Base-by-base conservation (phyloP, 2,329 filamentous ascomycete genomes). In the Zelopaecilomyces penicillatus region DNA sequence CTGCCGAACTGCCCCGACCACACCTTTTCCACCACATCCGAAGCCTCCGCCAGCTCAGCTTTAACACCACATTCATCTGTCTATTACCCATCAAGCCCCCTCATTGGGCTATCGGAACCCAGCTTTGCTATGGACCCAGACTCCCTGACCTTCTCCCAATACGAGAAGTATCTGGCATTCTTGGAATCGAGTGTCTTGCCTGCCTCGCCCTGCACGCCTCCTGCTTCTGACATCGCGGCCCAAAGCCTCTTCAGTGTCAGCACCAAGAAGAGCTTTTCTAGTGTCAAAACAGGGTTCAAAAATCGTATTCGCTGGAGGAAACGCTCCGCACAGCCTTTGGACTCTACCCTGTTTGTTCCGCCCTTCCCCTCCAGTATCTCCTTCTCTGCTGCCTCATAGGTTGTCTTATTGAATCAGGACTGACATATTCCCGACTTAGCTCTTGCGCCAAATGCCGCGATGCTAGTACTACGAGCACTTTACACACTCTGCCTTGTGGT, bases 361-460 rank as follows among this genome's bases (percentile, higher is more conserved):
- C 8, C 30, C 19, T 19, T 19, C 6, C 28, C 4, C 7, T 11
- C 28, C 28, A 8, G 10, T 2, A 9, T 4, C 12, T 36, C 9
- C 10, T n/a, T n/a, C 12, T 35, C 30, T 12, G 12, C 4, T 27
- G 31, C 31, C 26, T 31, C 4, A 9, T 4, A 19, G 19, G 19
- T 19, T 12, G 9, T 37, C 5, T 32, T 5, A 19, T 19, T 19
- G 3, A 19, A 19, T 19, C 19, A 19, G 19, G 19, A 19, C 43
- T 41, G 41, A 46, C 11, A 32, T 46, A 19, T 6, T 9, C 37
- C 30, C 41, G 30, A 31, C 34, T 30, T 52, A 81, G 78, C 48
- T 72, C 70, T 12, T 82, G 78, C 51, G 69, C 73, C 39, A 75
- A 71, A 52, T 83, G 79, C 52, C 72, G 71, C 47, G 71, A 76